Evolutionary conservation across 805 yeast genomes (phyloP), one percentile per base, ranked within the genome.

Genomic region (Isabelozyma heimii): DNA sequence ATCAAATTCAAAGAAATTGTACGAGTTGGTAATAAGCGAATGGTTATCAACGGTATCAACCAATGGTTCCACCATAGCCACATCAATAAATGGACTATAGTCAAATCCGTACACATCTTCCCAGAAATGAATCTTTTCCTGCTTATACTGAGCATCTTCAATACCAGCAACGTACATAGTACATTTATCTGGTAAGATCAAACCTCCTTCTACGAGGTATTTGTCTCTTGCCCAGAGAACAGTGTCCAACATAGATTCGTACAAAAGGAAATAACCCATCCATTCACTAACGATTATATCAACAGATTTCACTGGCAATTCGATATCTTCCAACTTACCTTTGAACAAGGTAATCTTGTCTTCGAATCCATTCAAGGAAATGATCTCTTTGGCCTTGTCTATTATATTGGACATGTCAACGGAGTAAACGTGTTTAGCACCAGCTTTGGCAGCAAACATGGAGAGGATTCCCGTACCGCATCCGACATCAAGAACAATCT

Each of bases 391-490:
- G n/a, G 99, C 99, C 91, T 90, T 91, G 54, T 85, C 95, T 59
- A 95, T 94, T 67, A 94, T 94, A 66, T 88, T 88, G 20, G 97
- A 90, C 91, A 91, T 91, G 71, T 94, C 99, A 47, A 94, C 97
- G 44, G 96, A 96, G 68, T 91, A 87, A 47, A 94, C 99, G 65
- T 91, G 97, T 68, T 91, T 90, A 54, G 99, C 99, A 56, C 99
- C 99, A n/a, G 97, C 96, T 64, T 85, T 86, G 45, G 92, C 97
- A 14, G 98, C 98, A 77, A 94, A 94, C 97, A 94, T 89, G 24
- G 97, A 91, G 53, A 94, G 74, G 57, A 94, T 91, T 58, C 99
- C 99, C 16, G 99, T 94, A 58, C 99, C 99, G 70, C 99, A 95
- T 44, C 99, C 99, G 49, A 94, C 99, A 72, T 94, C 99, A 49